phyloP scores from a whole-genome alignment of 805 yeast species.

The Saccharomycopsis synnaedendra region DNA sequence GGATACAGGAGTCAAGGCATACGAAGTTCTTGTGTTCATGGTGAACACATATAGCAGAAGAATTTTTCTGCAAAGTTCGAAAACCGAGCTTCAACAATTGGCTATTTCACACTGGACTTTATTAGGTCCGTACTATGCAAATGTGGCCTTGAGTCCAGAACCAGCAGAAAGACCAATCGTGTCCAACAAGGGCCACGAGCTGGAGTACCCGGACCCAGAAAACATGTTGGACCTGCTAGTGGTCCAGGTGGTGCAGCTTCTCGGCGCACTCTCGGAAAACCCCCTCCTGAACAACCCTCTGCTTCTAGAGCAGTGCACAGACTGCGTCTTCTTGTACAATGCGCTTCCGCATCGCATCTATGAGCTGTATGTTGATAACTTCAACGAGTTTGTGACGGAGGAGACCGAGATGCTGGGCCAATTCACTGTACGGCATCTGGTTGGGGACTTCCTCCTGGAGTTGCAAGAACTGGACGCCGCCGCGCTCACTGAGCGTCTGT shows the following conservation, averaged over 20 bases:
- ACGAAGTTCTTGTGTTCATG: slow-evolving; percentile 20
- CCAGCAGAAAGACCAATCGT: neutral
- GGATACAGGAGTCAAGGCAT: slow-evolving; percentile 21
- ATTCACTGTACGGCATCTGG: slow-evolving; percentile 45
- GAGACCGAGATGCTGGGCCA: slow-evolving; percentile 60
- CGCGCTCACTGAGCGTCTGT: slow-evolving; percentile 11
- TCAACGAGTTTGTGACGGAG: slow-evolving; percentile 59
- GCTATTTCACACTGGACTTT: slow-evolving; percentile 2
- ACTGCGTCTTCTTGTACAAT: slow-evolving; percentile 13
- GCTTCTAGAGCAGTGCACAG: slow-evolving; percentile 2
- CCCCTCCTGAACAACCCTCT: slow-evolving; percentile 13
- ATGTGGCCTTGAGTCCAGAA: slow-evolving; percentile 1
- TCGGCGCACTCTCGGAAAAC: slow-evolving; percentile 19
- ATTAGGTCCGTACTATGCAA: slow-evolving; percentile 8
- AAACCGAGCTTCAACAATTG: neutral
- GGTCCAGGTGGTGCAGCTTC: slow-evolving; percentile 24
- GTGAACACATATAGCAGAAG: slow-evolving; percentile 19
- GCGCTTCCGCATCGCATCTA: slow-evolving; percentile 6
- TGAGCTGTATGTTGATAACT: slow-evolving; percentile 28
- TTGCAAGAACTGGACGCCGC: slow-evolving; percentile 31
- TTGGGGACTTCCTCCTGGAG: slow-evolving; percentile 44
- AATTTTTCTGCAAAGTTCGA: slow-evolving; percentile 2
- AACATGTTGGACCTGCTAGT: slow-evolving; percentile 19
- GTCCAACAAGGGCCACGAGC: slow-evolving; percentile 2
- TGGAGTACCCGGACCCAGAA: neutral